phyloP scores from a whole-genome alignment of 495 filamentous ascomycete species.

The Trichoderma asperelloides region DNA sequence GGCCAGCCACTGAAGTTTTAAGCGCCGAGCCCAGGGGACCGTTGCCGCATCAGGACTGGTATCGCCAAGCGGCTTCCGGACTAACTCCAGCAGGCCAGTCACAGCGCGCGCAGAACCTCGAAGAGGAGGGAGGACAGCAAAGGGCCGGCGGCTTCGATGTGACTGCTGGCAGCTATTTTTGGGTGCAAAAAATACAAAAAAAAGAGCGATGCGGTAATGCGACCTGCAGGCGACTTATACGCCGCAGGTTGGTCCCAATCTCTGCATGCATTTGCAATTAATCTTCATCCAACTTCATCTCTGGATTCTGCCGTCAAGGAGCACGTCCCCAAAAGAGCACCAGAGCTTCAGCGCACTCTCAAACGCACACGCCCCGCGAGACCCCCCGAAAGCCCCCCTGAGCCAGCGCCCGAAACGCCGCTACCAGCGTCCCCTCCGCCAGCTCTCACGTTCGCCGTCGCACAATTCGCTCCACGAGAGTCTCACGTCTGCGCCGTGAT shows the following conservation, averaged over 20 bases:
- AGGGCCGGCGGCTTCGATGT: constrained; percentile 5
- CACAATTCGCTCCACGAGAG: constrained; percentile 6
- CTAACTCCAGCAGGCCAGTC: background rate
- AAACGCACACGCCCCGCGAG: background rate
- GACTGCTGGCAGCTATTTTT: background rate
- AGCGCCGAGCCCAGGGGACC: constrained; percentile 5
- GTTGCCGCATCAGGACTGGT: constrained; percentile 1
- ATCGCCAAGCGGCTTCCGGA: background rate
- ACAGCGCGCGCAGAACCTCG: background rate
- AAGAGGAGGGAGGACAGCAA: background rate
- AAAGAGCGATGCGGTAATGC: background rate
- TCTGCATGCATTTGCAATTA: background rate
- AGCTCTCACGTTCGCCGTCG: constrained; percentile 3
- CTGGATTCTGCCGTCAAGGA: background rate
- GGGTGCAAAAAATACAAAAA: background rate
- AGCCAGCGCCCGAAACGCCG: constrained; percentile 7
- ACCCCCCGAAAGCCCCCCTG: background rate
- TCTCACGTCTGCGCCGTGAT: constrained; percentile 5
- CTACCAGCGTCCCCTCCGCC: background rate
- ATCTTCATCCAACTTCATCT: background rate
- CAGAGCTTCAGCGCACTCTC: background rate
- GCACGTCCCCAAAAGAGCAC: background rate
- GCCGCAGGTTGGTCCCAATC: background rate
- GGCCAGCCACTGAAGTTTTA: constrained; percentile 10
- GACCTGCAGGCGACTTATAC: background rate